Conservation (phyloP, 768 basidiomycete species). For the Amanita pseudoporphyria region DNA sequence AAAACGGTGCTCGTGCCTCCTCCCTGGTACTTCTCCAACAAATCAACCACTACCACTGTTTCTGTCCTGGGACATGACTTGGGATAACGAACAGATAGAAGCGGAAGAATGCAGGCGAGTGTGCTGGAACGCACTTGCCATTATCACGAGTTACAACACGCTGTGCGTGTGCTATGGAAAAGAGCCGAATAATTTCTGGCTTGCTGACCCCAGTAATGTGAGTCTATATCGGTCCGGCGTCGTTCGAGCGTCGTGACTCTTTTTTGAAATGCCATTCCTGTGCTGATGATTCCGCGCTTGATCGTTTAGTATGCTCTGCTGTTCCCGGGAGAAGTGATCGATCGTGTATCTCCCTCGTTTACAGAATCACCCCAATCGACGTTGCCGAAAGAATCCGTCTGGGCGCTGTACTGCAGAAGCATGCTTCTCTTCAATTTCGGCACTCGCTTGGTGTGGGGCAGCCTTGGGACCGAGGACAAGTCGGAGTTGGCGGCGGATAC, state of each 20-base stretch:
- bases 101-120: constrained; percentile 68
- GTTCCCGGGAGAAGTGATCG: constrained; percentile 66
- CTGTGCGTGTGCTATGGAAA: constrained; percentile 59
- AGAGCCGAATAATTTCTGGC: constrained; percentile 43
- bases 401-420: constrained; percentile 75
- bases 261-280: background rate
- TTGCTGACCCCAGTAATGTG: constrained; percentile 63
- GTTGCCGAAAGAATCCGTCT: constrained; percentile 68
- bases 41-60: constrained; percentile 32
- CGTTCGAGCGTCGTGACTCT: too few species aligned
- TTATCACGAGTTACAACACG: constrained; percentile 59
- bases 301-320: constrained; percentile 45
- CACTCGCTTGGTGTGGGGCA: constrained; percentile 36
- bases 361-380: constrained; percentile 28
- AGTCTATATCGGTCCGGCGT: constrained; percentile 3
- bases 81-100: constrained; percentile 45
- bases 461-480: constrained; percentile 38
- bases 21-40: constrained; percentile 26
- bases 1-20: constrained; percentile 39
- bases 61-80: constrained; percentile 53
- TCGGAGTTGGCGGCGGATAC: constrained; percentile 51
- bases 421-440: constrained; percentile 78
- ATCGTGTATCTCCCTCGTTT: constrained; percentile 33
- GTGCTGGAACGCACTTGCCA: constrained; percentile 65
- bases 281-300: background rate